Percentiles rank a stretch among this genome's conserved stretches.
Evolutionary conservation across 1,284 basidiomycete genomes (phyloP).

Genomic region (Melampsora larici-populina): DNA sequence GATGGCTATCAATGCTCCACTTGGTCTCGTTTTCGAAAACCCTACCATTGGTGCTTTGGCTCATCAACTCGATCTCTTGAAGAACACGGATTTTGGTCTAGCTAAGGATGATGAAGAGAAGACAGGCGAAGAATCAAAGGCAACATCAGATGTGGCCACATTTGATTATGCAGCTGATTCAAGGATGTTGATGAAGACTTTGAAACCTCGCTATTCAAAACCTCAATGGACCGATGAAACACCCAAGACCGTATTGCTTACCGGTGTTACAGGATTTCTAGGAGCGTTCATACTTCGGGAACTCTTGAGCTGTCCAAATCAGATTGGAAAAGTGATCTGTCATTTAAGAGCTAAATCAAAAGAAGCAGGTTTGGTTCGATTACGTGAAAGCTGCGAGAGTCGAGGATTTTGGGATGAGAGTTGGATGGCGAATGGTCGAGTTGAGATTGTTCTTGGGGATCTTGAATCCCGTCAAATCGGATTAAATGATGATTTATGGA

Average conservation of each 20-base stretch:
- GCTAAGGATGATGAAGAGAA: slow-evolving; percentile 55
- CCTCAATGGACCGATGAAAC: slow-evolving; percentile 60
- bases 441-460: slow-evolving; percentile 88
- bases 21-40: slow-evolving; percentile 87
- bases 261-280: slow-evolving; percentile 94
- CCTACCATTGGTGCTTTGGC: slow-evolving; percentile 83
- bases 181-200: slow-evolving; percentile 62
- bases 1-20: slow-evolving; percentile 85
- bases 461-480: slow-evolving; percentile 75
- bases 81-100: slow-evolving; percentile 77
- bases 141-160: slow-evolving; percentile 48
- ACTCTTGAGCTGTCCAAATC: slow-evolving; percentile 64
- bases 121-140: slow-evolving; percentile 49
- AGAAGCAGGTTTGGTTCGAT: slow-evolving; percentile 66
- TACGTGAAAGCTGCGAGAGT: slow-evolving; percentile 73
- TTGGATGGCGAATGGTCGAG: slow-evolving; percentile 69
- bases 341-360: slow-evolving; percentile 73
- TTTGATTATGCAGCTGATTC: slow-evolving; percentile 77
- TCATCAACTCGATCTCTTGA: slow-evolving; percentile 70
- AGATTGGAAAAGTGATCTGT: slow-evolving; percentile 83
- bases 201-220: slow-evolving; percentile 64
- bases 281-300: slow-evolving; percentile 88
- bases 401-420: slow-evolving; percentile 86
- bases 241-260: slow-evolving; percentile 77
- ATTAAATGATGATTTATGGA: slow-evolving; percentile 67